phyloP scores from a whole-genome alignment of 768 basidiomycete genomes.

The Amanita subjunquillea region DNA sequence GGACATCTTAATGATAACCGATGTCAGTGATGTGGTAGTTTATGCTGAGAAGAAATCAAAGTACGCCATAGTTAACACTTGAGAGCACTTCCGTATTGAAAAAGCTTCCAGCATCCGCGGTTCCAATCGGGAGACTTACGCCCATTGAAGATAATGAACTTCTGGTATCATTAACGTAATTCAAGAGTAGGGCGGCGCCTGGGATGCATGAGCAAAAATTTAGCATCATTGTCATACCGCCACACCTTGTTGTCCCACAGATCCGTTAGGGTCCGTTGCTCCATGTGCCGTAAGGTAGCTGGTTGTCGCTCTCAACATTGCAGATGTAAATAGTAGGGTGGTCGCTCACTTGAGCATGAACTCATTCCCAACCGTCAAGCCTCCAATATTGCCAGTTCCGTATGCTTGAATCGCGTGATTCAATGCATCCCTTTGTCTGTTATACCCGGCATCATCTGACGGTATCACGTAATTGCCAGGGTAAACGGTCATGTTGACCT shows the following conservation, averaged over 20 bases:
- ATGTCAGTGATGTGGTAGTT: not conserved
- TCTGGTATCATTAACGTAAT: conserved; percentile 59
- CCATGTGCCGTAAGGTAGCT: conserved; percentile 49
- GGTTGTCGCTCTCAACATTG: not conserved
- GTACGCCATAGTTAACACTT: conserved; percentile 58
- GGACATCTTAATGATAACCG: conserved; percentile 43
- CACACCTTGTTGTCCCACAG: conserved; percentile 36
- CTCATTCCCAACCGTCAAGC: conserved; percentile 89
- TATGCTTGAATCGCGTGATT: conserved; percentile 64
- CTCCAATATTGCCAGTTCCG: conserved; percentile 65
- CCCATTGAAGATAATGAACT: conserved; percentile 41
- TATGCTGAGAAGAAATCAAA: conserved; percentile 13
- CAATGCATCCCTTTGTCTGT: conserved; percentile 57
- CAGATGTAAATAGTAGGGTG: not conserved
- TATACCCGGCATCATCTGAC: conserved; percentile 55
- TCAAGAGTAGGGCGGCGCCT: conserved; percentile 52
- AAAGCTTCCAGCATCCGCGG: conserved; percentile 78
- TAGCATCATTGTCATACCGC: not conserved
- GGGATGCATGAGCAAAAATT: not conserved
- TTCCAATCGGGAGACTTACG: conserved; percentile 56
- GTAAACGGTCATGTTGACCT: conserved; percentile 78
- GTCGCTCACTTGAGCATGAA: conserved; percentile 64
- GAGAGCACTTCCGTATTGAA: conserved; percentile 62
- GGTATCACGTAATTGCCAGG: conserved; percentile 56
- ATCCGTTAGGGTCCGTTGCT: conserved; percentile 44